These are phyloP conservation scores for Ceriops zippeliana DNA, from an alignment of 345 rosid species.

Conservation along the genomic window DNA sequence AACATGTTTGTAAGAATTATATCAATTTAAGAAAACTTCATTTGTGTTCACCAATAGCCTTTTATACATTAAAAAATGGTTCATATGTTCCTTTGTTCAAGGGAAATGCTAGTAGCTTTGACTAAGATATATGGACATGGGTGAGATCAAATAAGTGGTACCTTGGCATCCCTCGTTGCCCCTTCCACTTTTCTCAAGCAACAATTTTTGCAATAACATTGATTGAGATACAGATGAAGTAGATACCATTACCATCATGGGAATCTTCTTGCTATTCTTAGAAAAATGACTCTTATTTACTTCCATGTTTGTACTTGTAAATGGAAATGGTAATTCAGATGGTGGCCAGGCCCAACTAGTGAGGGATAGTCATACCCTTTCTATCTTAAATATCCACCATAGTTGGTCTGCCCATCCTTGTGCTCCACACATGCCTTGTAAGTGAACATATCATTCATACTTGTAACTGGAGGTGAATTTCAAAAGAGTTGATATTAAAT, in stretches of 20 bases:
- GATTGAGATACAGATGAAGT: no score
- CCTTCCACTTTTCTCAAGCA: no score
- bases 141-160: no score
- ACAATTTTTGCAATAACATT: no score
- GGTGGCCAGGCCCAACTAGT: not conserved
- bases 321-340: not conserved
- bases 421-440: not conserved
- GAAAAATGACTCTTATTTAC: not conserved
- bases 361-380: not conserved
- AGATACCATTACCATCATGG: no score
- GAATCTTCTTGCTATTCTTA: no score
- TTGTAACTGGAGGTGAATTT: not conserved
- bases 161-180: no score
- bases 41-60: not conserved
- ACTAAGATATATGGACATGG: no score
- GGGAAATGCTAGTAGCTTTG: no score
- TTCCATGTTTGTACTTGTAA: not conserved
- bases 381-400: not conserved
- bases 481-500: not conserved
- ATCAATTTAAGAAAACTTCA: not conserved
- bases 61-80: not conserved
- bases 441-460: not conserved
- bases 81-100: not conserved
- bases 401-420: no score
- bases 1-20: not conserved